phyloP scores from a whole-genome alignment of 768 basidiomycete species.

The Asterophora parasitica region DNA sequence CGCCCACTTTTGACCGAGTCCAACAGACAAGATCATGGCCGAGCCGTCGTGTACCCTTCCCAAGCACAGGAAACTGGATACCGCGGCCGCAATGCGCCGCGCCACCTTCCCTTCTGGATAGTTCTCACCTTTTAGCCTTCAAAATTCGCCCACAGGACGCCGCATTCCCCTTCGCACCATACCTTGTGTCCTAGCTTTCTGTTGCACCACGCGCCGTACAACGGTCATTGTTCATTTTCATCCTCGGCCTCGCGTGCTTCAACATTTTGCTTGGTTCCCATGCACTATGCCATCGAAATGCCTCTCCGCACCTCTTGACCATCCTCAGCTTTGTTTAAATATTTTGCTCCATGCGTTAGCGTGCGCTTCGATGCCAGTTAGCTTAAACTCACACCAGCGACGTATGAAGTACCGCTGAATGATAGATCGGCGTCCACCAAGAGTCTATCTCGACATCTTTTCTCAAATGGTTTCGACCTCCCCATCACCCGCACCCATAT shows the following conservation, averaged over 20 bases:
- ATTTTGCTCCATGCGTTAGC: constrained; percentile 49
- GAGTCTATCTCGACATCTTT: constrained; percentile 44
- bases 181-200: constrained; percentile 38
- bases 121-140: constrained; percentile 42
- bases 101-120: constrained; percentile 48
- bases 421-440: constrained; percentile 42
- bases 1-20: constrained; percentile 28
- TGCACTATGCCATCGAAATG: constrained; percentile 43
- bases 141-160: constrained; percentile 42
- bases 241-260: constrained; percentile 46
- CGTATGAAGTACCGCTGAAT: constrained; percentile 40
- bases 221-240: constrained; percentile 42
- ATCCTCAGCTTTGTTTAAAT: constrained; percentile 40
- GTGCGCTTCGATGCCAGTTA: constrained; percentile 34
- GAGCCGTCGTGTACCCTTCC: not conserved
- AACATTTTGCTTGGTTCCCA: constrained; percentile 41
- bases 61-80: not conserved
- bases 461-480: constrained; percentile 34
- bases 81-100: not conserved
- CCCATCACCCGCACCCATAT: not conserved
- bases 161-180: constrained; percentile 37
- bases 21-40: constrained; percentile 18
- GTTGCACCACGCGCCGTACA: constrained; percentile 26
- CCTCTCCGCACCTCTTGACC: constrained; percentile 27
- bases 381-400: constrained; percentile 34